phyloP scores from a whole-genome alignment of 768 basidiomycete species.

The Hygrophorus russula region DNA sequence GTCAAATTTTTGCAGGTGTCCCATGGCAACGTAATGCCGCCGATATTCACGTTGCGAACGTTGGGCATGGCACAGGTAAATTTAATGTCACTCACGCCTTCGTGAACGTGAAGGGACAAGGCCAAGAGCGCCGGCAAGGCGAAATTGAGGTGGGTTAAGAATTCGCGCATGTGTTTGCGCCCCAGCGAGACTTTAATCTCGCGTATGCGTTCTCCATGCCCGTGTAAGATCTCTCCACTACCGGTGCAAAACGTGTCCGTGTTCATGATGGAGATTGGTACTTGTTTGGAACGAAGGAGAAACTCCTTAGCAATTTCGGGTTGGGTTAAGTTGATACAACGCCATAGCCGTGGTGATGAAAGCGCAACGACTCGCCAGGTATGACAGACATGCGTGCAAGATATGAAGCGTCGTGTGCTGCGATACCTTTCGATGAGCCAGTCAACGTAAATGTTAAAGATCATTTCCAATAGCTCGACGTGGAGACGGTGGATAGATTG shows the following conservation, averaged over 20 bases:
- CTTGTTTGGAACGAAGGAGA: conserved; percentile 22
- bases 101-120: conserved; percentile 30
- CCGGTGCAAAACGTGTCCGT: conserved; percentile 9
- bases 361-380: conserved; percentile 25
- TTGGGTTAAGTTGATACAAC: conserved; percentile 25
- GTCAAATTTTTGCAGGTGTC: conserved; percentile 20
- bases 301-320: conserved; percentile 21
- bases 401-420: conserved; percentile 20
- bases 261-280: conserved; percentile 25
- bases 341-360: conserved; percentile 27
- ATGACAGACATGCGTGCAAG: conserved; percentile 31
- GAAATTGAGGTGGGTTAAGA: conserved; percentile 19
- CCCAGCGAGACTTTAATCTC: conserved; percentile 26
- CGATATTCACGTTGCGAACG: conserved; percentile 22
- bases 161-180: conserved; percentile 20
- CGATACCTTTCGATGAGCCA: conserved; percentile 20
- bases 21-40: conserved; percentile 25
- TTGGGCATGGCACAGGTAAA: conserved; percentile 14
- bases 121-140: conserved; percentile 16
- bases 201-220: conserved; percentile 19
- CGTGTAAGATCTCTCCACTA: conserved; percentile 14
- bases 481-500: conserved; percentile 23
- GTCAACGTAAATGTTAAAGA: conserved; percentile 26
- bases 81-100: conserved; percentile 11
- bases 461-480: conserved; percentile 26